Percentiles rank a stretch among this genome's conserved stretches.
Conservation (phyloP, 1,139 yeast species). For the Arxiozyma slooffiae region DNA sequence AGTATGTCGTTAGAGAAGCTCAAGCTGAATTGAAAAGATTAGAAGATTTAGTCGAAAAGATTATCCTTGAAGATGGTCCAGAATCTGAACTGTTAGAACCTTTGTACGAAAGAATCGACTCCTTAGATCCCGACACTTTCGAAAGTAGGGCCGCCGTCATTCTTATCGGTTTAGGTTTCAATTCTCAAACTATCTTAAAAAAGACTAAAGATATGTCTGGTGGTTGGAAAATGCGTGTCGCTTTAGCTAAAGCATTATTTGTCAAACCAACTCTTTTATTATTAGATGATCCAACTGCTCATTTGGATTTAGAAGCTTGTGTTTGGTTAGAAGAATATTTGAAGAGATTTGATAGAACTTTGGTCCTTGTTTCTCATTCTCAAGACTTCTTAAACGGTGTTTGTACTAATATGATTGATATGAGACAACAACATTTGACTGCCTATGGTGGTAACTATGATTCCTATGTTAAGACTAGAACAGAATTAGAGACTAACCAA, state of each 20-base stretch:
- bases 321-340: slow-evolving; percentile 99
- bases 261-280: slow-evolving; percentile 79
- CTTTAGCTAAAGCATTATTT: slow-evolving; percentile 66
- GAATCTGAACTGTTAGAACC: slow-evolving; percentile 81
- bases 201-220: slow-evolving; percentile 99
- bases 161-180: slow-evolving; percentile 95
- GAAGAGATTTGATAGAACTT: slow-evolving; percentile 84
- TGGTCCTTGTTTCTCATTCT: slow-evolving; percentile 93
- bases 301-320: slow-evolving; percentile 98
- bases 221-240: slow-evolving; percentile 81
- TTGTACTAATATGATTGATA: slow-evolving; percentile 94
- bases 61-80: slow-evolving; percentile 86
- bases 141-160: slow-evolving; percentile 95
- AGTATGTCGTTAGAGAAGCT: slow-evolving; percentile 95
- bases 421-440: slow-evolving; percentile 63
- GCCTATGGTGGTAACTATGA: slow-evolving; percentile 98
- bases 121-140: slow-evolving; percentile 90
- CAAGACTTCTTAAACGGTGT: slow-evolving; percentile 99
- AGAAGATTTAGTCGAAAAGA: slow-evolving; percentile 85
- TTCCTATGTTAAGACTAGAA: slow-evolving; percentile 86
- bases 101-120: slow-evolving; percentile 89
- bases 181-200: slow-evolving; percentile 69
- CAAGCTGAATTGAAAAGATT: slow-evolving; percentile 82
- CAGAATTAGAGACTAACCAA: slow-evolving; percentile 91
- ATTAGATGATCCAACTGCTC: slow-evolving; percentile 98